Conservation (phyloP, 495 filamentous ascomycete genomes). For the Hyaloscypha hepaticicola region DNA sequence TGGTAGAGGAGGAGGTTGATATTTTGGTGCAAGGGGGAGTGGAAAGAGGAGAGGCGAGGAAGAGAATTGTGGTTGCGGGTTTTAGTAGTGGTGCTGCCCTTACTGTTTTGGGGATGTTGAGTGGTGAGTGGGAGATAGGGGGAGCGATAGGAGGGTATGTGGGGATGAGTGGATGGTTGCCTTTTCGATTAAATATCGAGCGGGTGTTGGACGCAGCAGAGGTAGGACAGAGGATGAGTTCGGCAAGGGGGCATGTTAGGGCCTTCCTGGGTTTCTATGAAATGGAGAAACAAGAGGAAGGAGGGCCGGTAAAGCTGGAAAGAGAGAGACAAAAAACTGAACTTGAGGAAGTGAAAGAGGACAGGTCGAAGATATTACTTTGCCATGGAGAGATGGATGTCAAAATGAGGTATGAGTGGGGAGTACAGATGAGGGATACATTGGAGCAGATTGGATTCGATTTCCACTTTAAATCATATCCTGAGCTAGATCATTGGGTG, state of each 20-base stretch:
- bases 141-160: conserved; percentile 10
- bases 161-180: conserved; percentile 24
- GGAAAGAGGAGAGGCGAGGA: conserved; percentile 1
- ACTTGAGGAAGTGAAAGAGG: neutral
- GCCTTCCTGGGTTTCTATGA: neutral
- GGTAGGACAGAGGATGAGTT: neutral
- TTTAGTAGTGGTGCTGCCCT: conserved; percentile 26
- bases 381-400: conserved; percentile 18
- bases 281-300: neutral
- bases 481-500: conserved; percentile 20
- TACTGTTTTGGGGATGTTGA: conserved; percentile 13
- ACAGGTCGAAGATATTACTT: neutral
- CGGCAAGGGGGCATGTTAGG: neutral
- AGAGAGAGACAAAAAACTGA: too few species aligned
- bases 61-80: conserved; percentile 10
- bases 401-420: conserved; percentile 25
- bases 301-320: neutral
- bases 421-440: neutral
- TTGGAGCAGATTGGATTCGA: conserved; percentile 8
- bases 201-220: neutral
- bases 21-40: neutral
- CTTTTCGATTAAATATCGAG: conserved; percentile 12
- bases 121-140: conserved; percentile 3
- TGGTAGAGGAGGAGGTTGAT: conserved; percentile 2
- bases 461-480: neutral